Base-by-base conservation (phyloP, 805 yeast genomes). In the Schwanniomyces occidentalis region DNA sequence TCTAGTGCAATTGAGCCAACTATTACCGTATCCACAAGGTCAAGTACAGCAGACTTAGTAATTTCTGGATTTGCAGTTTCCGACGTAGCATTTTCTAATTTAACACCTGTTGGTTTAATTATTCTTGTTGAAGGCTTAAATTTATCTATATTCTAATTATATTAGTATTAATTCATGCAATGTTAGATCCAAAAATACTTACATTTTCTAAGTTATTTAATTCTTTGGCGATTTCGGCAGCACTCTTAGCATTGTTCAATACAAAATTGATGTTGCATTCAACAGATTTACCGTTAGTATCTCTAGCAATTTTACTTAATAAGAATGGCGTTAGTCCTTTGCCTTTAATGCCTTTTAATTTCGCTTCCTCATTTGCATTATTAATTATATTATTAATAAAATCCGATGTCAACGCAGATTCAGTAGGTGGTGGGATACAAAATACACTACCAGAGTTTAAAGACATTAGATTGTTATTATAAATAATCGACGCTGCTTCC, bases 1-100 rank as follows among this genome's bases (percentile, higher is more conserved):
- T 88, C 96, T 23, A 83, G 58, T 0, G 95, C 95, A 16, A 88
- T 63, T 0, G 90, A 79, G 0, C 96, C 96, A 20, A 88, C 62
- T 1, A 85, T 76, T 0, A 76, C 54, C 0, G 78, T 49, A 23
- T 56, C 54, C 4, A 48, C 53, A 2, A 15, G 20, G 15, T 36
- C 35, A n/a, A 23, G 24, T 4, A 24, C 10, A 17, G 17, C 23
- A n/a, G 23, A 12, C 16, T 16, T 8, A 6, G 5, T 27, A 18
- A 7, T 20, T 8, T 20, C 22, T 20, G 7, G 9, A 10, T 14
- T 19, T 9, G 16, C 13, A 17, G 23, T 13, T 12, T 6, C 6
- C 5, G 8, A 18, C 3, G 16, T 10, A 4, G 16, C 16, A 12
- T 23, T 12, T 21, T 21, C 23, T 14, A 24, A 24, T 24, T 24